phyloP scores from a whole-genome alignment of 371 early-diverging fungal genomes.

The Lichtheimia corymbifera region DNA sequence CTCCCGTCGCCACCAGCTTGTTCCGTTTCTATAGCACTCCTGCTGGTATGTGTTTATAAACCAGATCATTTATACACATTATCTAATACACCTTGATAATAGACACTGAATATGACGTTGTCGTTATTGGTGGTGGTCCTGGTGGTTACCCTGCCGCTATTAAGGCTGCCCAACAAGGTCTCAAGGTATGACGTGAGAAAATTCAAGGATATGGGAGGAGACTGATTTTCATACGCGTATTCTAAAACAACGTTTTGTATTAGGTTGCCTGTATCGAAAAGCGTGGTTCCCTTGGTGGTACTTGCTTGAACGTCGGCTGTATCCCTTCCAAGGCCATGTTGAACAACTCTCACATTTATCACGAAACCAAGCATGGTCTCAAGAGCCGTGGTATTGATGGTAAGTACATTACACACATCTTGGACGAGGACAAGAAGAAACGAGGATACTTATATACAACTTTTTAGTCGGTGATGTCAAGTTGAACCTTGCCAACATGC shows the following conservation, averaged over 20 bases:
- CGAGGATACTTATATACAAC: neutral
- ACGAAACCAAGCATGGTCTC: constrained; percentile 90
- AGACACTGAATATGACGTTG: constrained; percentile 76
- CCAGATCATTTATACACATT: neutral
- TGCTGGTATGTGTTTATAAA: constrained; percentile 40
- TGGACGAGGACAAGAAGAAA: neutral
- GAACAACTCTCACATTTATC: constrained; percentile 97
- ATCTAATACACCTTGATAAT: neutral
- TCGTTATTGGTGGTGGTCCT: constrained; percentile 96
- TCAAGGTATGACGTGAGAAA: constrained; percentile 71
- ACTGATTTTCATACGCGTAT: neutral
- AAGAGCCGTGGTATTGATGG: constrained; percentile 93
- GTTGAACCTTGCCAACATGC: constrained; percentile 85
- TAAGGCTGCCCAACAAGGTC: constrained; percentile 96
- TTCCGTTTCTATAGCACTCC: constrained; percentile 63
- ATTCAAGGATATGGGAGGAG: neutral
- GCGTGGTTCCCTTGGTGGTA: constrained; percentile 96
- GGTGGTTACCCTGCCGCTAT: constrained; percentile 99
- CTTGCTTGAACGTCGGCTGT: constrained; percentile 98
- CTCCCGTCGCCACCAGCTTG: constrained; percentile 57
- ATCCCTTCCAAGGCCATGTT: constrained; percentile 98
- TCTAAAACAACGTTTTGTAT: constrained; percentile 1
- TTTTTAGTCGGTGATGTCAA: constrained; percentile 73
- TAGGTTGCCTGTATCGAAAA: constrained; percentile 97
- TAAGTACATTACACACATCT: constrained; percentile 15